These are phyloP conservation scores for Ciborinia camelliae DNA, from an alignment of 2,329 filamentous ascomycete genomes.

Conservation along the genomic window DNA sequence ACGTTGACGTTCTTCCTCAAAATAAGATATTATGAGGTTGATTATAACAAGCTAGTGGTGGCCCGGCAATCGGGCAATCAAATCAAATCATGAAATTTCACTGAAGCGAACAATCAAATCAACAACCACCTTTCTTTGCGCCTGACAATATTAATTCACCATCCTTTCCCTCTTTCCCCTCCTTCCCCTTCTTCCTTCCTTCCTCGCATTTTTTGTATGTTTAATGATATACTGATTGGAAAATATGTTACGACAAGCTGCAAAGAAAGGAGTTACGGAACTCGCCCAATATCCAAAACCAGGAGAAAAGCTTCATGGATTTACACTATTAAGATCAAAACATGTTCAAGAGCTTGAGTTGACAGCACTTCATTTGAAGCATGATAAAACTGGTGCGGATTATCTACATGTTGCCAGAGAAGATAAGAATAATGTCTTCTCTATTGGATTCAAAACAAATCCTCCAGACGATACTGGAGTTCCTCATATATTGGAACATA, in stretches of 20 bases:
- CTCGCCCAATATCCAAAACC: constrained; percentile 71
- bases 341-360: constrained; percentile 92
- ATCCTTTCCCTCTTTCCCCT: neutral
- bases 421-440: constrained; percentile 99
- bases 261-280: constrained; percentile 64
- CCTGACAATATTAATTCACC: constrained; percentile 3
- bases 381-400: constrained; percentile 93
- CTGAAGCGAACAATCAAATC: constrained; percentile 18
- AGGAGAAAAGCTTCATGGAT: constrained; percentile 87
- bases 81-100: constrained; percentile 18
- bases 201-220: neutral
- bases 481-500: constrained; percentile 96
- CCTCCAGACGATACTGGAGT: constrained; percentile 94
- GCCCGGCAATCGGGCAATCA: constrained; percentile 19
- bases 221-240: constrained; percentile 9
- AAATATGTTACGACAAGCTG: constrained; percentile 49
- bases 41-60: constrained; percentile 18
- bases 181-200: neutral
- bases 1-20: constrained; percentile 15
- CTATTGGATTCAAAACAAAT: constrained; percentile 98
- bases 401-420: constrained; percentile 94
- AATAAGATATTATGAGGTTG: constrained; percentile 21
- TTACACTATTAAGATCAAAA: constrained; percentile 84
- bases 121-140: constrained; percentile 3
- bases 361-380: constrained; percentile 83